Base-by-base conservation (phyloP, 352 stramenopile species). In the Blastocystis hominis region DNA sequence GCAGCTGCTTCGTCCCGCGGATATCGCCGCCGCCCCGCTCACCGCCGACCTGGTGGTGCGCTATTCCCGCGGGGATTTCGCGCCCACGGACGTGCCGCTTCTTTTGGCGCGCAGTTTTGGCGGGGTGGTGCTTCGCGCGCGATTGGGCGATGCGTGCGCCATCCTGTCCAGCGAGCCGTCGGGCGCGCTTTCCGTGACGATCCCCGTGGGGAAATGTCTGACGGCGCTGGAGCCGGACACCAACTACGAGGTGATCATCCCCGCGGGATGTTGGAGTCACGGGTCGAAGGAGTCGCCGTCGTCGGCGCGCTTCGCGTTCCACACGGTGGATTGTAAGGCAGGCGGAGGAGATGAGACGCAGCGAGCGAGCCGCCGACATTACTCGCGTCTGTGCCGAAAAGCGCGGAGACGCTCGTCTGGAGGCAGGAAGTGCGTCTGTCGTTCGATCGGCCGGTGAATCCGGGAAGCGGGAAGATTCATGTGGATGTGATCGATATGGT, bases 241-340 rank as follows among this genome's bases (percentile, higher is more conserved):
- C 46, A 84, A 56, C n/a, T 84, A 84, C n/a, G 53, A 84, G 36
- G 20, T 84, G 53, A 9, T 55, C 46, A 36, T 84, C 72, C 72
- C 72, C 6, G 47, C 72, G 4, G 36, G 2, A 24, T 17, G 42
- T 3, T 84, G 72, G 72, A 84, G 46, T 1, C 34, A 50, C 36
- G 9, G 34, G 10, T 40, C 36, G 34, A 17, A 20, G 47, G 72
- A 84, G 54, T 64, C 72, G 0, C 72, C 72, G 34, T 40, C 44
- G 5, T 66, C 38, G 6, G 50, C 42, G 7, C 5, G 30, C 3
- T 84, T 84, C 10, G 53, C 55, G 20, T 84, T 84, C 54, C 54
- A 42, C 54, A 84, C 72, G n/a, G 17, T 34, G 36, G 55, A 84
- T 15, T n/a, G 72, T 84, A 38, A 0, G n/a, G 5, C 9, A 24